Evolutionary conservation across 192 early-diverging fungal genomes (phyloP).

Genomic region (Dissophora globulifera): DNA sequence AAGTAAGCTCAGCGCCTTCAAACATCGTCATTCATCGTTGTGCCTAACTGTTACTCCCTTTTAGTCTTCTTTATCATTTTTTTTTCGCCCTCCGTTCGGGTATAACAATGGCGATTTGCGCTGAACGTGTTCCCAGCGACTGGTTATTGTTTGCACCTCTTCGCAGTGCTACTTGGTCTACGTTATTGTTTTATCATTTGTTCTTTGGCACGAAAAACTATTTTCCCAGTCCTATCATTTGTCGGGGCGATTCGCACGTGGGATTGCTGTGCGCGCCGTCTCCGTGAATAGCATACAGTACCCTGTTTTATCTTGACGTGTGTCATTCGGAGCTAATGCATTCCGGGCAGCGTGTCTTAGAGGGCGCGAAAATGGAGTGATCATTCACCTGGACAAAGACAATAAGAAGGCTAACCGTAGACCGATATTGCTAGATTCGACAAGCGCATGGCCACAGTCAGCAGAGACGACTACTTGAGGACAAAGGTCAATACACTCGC

Average conservation of each 20-base stretch:
- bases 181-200: too few species aligned
- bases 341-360: too few species aligned
- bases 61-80: too few species aligned
- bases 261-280: constrained; percentile 5
- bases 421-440: constrained; percentile 58
- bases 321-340: too few species aligned
- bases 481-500: constrained; percentile 60
- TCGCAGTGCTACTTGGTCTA: too few species aligned
- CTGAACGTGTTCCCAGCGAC: neutral
- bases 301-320: too few species aligned
- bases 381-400: neutral
- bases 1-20: constrained; percentile 58
- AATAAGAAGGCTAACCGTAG: neutral
- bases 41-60: too few species aligned
- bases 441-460: constrained; percentile 55
- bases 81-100: too few species aligned
- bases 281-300: too few species aligned
- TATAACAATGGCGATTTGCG: too few species aligned
- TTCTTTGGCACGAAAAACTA: too few species aligned
- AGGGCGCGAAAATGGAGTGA: neutral
- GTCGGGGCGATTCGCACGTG: neutral
- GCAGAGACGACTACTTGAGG: constrained; percentile 54
- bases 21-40: neutral
- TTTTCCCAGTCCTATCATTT: constrained; percentile 8
- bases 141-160: neutral